Base-by-base conservation (phyloP, 176 grass and related monocot species). In the Carex scoparia region DNA sequence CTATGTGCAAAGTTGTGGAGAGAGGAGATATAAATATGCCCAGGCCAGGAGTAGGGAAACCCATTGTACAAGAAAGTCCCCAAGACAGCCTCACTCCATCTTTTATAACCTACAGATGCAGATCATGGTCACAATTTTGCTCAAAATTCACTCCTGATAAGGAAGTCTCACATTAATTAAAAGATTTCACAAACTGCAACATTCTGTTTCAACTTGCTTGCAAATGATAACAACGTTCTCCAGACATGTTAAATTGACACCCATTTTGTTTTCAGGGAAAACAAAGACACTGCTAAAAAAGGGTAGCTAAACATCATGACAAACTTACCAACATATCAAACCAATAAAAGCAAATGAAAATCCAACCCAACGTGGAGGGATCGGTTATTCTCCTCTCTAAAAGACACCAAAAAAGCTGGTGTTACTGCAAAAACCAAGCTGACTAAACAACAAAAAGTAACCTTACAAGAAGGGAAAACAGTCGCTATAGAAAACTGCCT, bases 11-110 rank as follows among this genome's bases (percentile, higher is more conserved):
- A 87, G 60, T 77, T 87, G 81, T 79, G 87, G 57, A 72, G n/a
- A 93, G 76, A 32, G 91, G 86, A 46, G 85, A 88, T 64, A 98
- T 86, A 84, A 95, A 88, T 85, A 93, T 81, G 38, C 75, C 71
- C 77, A 55, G 84, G 23, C 93, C 91, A 32, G 84, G 18, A 74
- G 53, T 88, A 86, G 88, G 91, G 75, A 80, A 88, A 78, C 92
- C 92, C 58, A 94, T 77, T 16, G 82, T 86, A 87, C 89, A 94
- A 63, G 93, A 86, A 86, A 98, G 89, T 46, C 87, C 91, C 95
- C 95, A 98, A 56, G 95, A 94, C 49, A 98, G 86, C 87, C 88
- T 91, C 61, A 94, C 87, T 40, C 30, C 91, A 89, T 90, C 87
- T 90, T 95, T 98, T 65, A 89, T 61, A 83, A 92, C 91, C 95